Evolutionary conservation across 192 early-diverging fungal genomes (phyloP).

Genomic region (Linderina pennispora): DNA sequence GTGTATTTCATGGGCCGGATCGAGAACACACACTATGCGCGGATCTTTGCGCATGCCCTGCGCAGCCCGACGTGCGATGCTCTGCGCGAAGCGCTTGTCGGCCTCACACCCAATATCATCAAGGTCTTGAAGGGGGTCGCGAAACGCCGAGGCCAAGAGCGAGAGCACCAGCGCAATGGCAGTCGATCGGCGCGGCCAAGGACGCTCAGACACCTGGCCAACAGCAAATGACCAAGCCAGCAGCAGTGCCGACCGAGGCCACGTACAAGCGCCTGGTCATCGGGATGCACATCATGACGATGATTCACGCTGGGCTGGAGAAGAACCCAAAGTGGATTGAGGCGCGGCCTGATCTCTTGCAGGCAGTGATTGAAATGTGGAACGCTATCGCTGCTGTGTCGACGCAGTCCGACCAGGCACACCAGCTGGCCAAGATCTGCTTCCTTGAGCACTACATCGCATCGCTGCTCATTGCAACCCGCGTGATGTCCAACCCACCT

Average conservation of each 20-base stretch:
- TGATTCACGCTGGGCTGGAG: conserved; percentile 18
- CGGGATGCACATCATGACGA: conserved; percentile 16
- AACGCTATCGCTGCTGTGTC: conserved; percentile 2
- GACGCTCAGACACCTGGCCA: not conserved
- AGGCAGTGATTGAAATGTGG: conserved; percentile 22
- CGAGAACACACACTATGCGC: conserved; percentile 50
- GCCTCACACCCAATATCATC: conserved; percentile 42
- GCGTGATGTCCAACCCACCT: conserved; percentile 22
- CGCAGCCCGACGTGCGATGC: conserved; percentile 26
- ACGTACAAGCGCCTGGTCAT: conserved; percentile 24
- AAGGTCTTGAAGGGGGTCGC: not conserved
- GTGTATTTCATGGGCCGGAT: conserved; percentile 79
- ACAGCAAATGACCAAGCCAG: not conserved
- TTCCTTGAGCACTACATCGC: conserved; percentile 28
- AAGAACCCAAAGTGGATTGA: conserved; percentile 31
- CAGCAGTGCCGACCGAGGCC: not conserved
- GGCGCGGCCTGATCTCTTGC: conserved; percentile 19
- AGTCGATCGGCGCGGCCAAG: conserved; percentile 21
- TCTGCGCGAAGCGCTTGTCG: conserved; percentile 60
- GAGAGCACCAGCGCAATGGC: conserved; percentile 12
- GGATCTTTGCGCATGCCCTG: conserved; percentile 57
- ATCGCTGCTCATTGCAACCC: conserved; percentile 28
- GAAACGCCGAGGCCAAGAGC: not conserved
- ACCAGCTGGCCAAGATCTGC: conserved; percentile 18
- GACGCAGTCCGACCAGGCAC: conserved; percentile 6